phyloP scores from a whole-genome alignment of 768 basidiomycete genomes.

The Saitozyma podzolica region DNA sequence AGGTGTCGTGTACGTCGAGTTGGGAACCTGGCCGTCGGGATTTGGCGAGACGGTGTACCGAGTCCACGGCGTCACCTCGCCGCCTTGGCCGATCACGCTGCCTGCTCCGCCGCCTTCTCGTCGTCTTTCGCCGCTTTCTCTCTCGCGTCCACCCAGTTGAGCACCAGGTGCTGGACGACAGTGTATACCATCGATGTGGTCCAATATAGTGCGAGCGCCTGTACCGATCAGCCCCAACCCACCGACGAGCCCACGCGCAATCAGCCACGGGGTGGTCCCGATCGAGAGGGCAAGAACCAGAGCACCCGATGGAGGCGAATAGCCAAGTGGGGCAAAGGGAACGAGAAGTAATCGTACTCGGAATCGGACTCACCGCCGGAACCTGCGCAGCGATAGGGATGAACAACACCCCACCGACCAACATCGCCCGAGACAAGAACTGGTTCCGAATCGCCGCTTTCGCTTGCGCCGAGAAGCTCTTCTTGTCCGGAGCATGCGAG shows the following conservation, averaged over 20 bases:
- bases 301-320: not conserved
- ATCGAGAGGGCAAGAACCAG: not conserved
- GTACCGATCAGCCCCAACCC: not conserved
- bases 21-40: too few relatives aligned
- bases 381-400: conserved; percentile 51
- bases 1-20: too few relatives aligned
- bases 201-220: conserved; percentile 54
- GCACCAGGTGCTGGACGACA: conserved; percentile 44
- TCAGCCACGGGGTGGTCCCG: not conserved
- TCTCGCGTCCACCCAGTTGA: conserved; percentile 23
- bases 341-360: not conserved
- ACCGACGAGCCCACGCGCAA: not conserved
- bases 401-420: conserved; percentile 47
- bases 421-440: conserved; percentile 39
- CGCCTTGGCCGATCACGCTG: too few relatives aligned
- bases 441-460: not conserved
- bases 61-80: too few relatives aligned
- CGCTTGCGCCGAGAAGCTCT: too few relatives aligned
- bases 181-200: conserved; percentile 50
- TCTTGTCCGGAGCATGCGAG: too few relatives aligned
- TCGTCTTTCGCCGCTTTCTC: conserved; percentile 1
- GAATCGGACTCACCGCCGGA: conserved; percentile 47
- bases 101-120: too few relatives aligned
- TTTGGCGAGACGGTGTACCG: too few relatives aligned
- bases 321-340: too few relatives aligned